Conservation (phyloP, 2,329 filamentous ascomycete species). For the Colletotrichum sp. region DNA sequence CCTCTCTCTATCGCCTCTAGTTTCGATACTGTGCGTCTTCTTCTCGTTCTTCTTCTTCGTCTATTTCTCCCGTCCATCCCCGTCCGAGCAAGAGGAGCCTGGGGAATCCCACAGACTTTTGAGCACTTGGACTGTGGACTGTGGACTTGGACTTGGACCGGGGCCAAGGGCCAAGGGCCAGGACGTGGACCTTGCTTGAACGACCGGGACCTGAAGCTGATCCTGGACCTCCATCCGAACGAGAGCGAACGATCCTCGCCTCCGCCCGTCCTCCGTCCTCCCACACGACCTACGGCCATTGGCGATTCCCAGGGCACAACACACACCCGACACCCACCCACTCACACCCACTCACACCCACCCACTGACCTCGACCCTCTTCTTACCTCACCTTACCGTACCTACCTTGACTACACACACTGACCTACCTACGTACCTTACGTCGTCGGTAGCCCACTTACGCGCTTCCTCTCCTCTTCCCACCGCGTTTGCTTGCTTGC, state of each 20-base stretch:
- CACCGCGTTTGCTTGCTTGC: neutral
- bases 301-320: neutral
- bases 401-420: neutral
- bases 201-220: neutral
- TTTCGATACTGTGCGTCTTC: neutral
- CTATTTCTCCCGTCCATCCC: neutral
- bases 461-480: constrained; percentile 16
- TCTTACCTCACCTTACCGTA: neutral
- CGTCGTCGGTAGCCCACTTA: neutral
- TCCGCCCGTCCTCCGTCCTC: neutral
- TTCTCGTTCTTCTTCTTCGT: neutral
- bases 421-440: neutral
- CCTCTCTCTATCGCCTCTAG: neutral
- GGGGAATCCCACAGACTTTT: neutral
- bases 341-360: neutral
- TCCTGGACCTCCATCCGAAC: neutral
- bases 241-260: neutral
- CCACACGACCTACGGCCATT: neutral
- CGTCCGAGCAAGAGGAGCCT: neutral
- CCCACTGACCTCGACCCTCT: neutral
- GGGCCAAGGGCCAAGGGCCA: neutral
- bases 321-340: neutral
- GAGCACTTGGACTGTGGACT: neutral
- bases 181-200: neutral
- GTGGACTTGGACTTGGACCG: neutral